Evolutionary conservation across 768 basidiomycete genomes (phyloP).

Genomic region (Termitomyces sp.): DNA sequence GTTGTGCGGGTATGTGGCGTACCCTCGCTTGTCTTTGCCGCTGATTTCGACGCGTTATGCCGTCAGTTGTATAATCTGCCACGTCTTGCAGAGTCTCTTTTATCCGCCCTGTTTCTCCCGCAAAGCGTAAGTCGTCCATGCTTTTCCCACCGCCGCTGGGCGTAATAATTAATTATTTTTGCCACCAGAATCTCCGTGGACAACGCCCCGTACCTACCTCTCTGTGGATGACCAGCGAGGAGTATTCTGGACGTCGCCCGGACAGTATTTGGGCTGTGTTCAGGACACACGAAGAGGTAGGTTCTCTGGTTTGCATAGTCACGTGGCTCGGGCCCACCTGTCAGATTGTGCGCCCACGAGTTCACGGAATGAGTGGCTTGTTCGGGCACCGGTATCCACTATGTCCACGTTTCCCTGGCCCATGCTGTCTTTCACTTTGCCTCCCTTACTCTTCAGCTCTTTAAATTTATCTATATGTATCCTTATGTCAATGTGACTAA

Average conservation of each 20-base stretch:
- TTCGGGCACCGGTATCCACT: constrained; percentile 15
- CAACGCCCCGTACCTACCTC: constrained; percentile 32
- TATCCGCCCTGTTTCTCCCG: constrained; percentile 33
- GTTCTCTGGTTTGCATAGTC: constrained; percentile 19
- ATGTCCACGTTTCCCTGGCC: constrained; percentile 13
- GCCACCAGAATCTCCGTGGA: constrained; percentile 12
- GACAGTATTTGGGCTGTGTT: constrained; percentile 54
- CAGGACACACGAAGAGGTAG: constrained; percentile 55
- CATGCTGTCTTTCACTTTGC: constrained; percentile 12
- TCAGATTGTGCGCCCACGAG: constrained; percentile 19
- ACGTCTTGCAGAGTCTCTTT: constrained; percentile 26
- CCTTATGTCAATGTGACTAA: constrained; percentile 11
- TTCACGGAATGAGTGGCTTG: constrained; percentile 5
- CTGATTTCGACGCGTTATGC: constrained; percentile 8
- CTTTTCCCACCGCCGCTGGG: constrained; percentile 14
- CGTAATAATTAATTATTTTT: constrained; percentile 18
- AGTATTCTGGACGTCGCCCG: constrained; percentile 16
- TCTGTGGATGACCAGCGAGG: constrained; percentile 43
- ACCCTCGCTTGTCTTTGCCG: constrained; percentile 5
- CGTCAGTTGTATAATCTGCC: constrained; percentile 35
- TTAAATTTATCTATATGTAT: neutral
- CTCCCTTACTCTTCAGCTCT: constrained; percentile 1
- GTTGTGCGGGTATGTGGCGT: constrained; percentile 43
- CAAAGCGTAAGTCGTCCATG: constrained; percentile 25
- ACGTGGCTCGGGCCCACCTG: constrained; percentile 17